Evolutionary conservation across 306 rosid species (phyloP).

Genomic region (Inga leiocalycina): DNA sequence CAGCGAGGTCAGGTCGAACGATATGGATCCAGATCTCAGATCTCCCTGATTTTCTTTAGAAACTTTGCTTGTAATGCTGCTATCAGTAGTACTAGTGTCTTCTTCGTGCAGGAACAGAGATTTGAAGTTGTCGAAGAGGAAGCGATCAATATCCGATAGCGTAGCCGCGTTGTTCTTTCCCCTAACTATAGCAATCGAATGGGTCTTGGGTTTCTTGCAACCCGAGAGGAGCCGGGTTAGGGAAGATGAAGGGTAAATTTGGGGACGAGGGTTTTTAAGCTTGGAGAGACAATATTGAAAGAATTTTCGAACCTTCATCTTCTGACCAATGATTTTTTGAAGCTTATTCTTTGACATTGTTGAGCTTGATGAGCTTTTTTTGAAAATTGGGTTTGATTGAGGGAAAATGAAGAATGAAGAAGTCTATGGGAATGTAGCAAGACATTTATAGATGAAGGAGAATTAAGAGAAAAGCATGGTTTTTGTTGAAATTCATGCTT

Average conservation of each 20-base stretch:
- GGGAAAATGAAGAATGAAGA: background rate
- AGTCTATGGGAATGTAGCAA: background rate
- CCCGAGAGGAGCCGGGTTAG: constrained; percentile 50
- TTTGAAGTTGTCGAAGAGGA: constrained; percentile 77
- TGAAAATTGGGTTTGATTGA: too few species aligned
- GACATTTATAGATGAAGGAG: background rate
- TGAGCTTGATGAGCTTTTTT: background rate
- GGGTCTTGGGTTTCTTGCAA: constrained; percentile 69
- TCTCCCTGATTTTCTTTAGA: background rate
- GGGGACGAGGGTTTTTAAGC: constrained; percentile 53
- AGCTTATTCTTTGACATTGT: constrained; percentile 65
- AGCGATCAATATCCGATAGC: constrained; percentile 70
- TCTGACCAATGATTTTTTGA: constrained; percentile 24
- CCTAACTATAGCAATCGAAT: constrained; percentile 55
- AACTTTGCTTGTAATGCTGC: background rate
- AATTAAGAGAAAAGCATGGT: background rate
- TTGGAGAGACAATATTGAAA: constrained; percentile 59
- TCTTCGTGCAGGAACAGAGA: constrained; percentile 53
- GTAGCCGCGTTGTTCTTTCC: constrained; percentile 57
- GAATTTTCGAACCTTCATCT: constrained; percentile 2
- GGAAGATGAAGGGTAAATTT: constrained; percentile 46
- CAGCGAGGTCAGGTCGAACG: constrained; percentile 48
- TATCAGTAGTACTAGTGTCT: background rate
- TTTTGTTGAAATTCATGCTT: background rate
- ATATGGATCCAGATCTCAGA: background rate